phyloP scores from a whole-genome alignment of 768 basidiomycete species.

The Leucosporidium scottii region DNA sequence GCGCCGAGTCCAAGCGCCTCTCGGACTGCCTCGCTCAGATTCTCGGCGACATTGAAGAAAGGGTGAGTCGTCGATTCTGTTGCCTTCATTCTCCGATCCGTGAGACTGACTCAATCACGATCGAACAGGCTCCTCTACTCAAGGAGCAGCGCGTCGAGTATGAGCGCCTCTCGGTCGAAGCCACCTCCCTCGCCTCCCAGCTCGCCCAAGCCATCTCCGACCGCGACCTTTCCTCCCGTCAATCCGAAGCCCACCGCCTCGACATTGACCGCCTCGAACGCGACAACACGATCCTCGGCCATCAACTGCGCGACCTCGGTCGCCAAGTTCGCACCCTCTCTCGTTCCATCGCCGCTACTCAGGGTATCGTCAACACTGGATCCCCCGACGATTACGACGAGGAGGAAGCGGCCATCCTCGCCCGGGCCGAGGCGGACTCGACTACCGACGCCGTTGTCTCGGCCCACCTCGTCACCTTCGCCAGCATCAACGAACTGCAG shows the following conservation, averaged over 20 bases:
- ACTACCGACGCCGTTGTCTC: constrained; percentile 66
- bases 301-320: constrained; percentile 73
- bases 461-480: constrained; percentile 79
- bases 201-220: constrained; percentile 67
- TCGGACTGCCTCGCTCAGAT: constrained; percentile 70
- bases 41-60: constrained; percentile 82
- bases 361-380: constrained; percentile 62
- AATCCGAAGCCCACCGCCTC: constrained; percentile 49
- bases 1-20: constrained; percentile 75
- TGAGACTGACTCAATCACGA: not conserved
- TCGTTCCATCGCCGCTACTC: constrained; percentile 69
- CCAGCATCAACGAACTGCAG: constrained; percentile 69
- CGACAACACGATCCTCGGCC: constrained; percentile 59
- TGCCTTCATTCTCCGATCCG: not conserved
- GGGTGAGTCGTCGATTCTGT: constrained; percentile 50
- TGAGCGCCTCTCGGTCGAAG: constrained; percentile 70
- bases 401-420: constrained; percentile 64
- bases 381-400: constrained; percentile 38
- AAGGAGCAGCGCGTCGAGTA: constrained; percentile 86
- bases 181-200: constrained; percentile 69
- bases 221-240: constrained; percentile 57
- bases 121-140: constrained; percentile 70
- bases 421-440: constrained; percentile 39
- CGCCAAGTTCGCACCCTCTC: constrained; percentile 73
- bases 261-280: constrained; percentile 46